Evolutionary conservation across 768 basidiomycete genomes (phyloP), one percentile per base, ranked within the genome.

Genomic region (Hypholoma fasciculare): DNA sequence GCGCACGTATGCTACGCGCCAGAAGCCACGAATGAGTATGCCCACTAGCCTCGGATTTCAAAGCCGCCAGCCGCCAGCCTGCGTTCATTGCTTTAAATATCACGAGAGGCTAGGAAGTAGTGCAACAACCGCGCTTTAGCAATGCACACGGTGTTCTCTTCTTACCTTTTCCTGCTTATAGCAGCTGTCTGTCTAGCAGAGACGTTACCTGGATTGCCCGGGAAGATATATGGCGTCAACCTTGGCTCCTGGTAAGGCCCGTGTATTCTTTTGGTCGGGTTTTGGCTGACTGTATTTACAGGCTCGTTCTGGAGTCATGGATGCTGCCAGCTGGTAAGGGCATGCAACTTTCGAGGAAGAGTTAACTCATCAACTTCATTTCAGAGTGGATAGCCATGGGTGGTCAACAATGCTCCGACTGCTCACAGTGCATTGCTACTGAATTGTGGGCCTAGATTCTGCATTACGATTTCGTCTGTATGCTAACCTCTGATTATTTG

Each of bases 301-400:
- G 90, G 90, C 78, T 92, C 50, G 70, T 92, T 0, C 69, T 90
- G 5, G 90, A 92, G 65, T 64, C 89, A n/a, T 92, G 90, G 90
- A 92, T 92, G 90, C 76, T 90, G 42, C 89, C 89, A 8, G 73
- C 78, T 69, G 87, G 86, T 86, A 59, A 59, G 1, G 63, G 17
- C 17, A 27, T 37, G 12, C 4, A n/a, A 3, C 27, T 46, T 7
- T 13, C n/a, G 9, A 16, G 34, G 3, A 37, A 20, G 13, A 37
- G 13, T 4, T 12, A 19, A 19, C 14, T 37, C 13, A 37, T 37
- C 37, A 47, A 4, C 46, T 14, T 4, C 14, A 19, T 11, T 30
- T 9, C 62, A 87, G 90, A 81, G 78, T 93, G 90, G 91, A 19
- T 71, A 1, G 68, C 74, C 7, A 92, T 93, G 90, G 91, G 90